A percentile compares a stretch with the other conserved stretches of the same genome.
Conservation (phyloP, 352 stramenopile species). For the Phytophthora brassicae region DNA sequence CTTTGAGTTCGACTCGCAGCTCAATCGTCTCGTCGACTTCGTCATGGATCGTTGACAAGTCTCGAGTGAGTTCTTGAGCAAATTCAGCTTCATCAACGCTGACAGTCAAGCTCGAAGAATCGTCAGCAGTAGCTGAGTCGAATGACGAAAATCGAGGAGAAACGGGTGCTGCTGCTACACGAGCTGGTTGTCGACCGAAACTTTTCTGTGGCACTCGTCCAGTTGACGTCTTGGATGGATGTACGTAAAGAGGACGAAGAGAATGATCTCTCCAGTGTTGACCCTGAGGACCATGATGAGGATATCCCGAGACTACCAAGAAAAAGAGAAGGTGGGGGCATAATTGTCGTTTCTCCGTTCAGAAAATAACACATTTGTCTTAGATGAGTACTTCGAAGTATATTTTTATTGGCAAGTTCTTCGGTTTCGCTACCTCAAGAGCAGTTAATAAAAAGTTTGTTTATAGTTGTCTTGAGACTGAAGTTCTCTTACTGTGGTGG, state of each 20-base stretch:
- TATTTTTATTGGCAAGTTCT: slow-evolving; percentile 15
- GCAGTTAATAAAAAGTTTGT: no score
- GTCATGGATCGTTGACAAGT: slow-evolving; percentile 5
- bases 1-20: slow-evolving; percentile 9
- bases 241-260: slow-evolving; percentile 19
- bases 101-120: not conserved
- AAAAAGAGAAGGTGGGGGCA: slow-evolving; percentile 3
- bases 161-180: slow-evolving; percentile 10
- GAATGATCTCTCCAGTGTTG: slow-evolving; percentile 15
- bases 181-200: slow-evolving; percentile 18
- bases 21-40: slow-evolving; percentile 5
- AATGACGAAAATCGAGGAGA: slow-evolving; percentile 1
- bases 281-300: not conserved
- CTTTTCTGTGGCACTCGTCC: slow-evolving; percentile 22
- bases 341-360: slow-evolving; percentile 2
- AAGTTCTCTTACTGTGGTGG: slow-evolving; percentile 34
- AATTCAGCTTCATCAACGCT: slow-evolving; percentile 6
- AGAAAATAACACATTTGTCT: not conserved
- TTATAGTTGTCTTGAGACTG: no score
- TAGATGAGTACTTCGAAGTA: slow-evolving; percentile 17
- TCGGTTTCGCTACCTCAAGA: slow-evolving; percentile 18
- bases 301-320: not conserved
- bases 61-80: not conserved
- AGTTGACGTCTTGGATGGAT: slow-evolving; percentile 12
- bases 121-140: not conserved